Base-by-base conservation (phyloP, 2,329 filamentous ascomycete species). In the Diaporthe sp. region DNA sequence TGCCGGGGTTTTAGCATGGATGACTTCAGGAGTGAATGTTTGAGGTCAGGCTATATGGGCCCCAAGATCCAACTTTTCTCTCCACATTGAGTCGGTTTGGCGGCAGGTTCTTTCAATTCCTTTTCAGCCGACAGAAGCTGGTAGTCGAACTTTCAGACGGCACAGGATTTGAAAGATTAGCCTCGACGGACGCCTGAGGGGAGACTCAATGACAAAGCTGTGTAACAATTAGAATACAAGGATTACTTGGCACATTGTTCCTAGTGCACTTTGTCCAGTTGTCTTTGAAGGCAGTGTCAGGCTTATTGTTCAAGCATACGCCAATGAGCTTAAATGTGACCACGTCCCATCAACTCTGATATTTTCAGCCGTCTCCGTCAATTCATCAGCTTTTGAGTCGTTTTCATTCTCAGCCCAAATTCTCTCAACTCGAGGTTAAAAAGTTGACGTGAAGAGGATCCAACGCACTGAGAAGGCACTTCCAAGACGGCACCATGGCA, bases 231-330 rank as follows among this genome's bases (percentile, higher is more conserved):
- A 39, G 7, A 44, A 22, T 8, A 63, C 60, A 63, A 63, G 31
- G 60, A 47, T 7, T 4, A 6, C 4, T 28, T 17, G 0, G 20
- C 10, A 31, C 4, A 2, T 44, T 47, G 17, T 47, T 7, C 17
- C 20, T 31, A 12, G 20, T 60, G 3, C 39, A 28, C 60, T 63
- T 63, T 28, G 39, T 63, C 15, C 25, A 12, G 10, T 3, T 47
- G 15, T 12, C 57, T 12, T 8, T 28, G n/a, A 9, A 63, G 22
- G 9, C 4, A 31, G 1, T 63, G 25, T n/a, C 15, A 31, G 25
- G 15, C 2, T 5, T 1, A 20, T 12, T 31, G 7, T 22, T 5
- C 8, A 7, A 47, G 13, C 10, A 2, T 2, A 25, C 2, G 7
- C 17, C 10, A 4, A 13, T 20, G 17, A 47, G 22, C 6, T 51